Evolutionary conservation across 768 basidiomycete species (phyloP), one percentile per base, ranked within the genome.

Genomic region (Rhodocollybia butyracea): DNA sequence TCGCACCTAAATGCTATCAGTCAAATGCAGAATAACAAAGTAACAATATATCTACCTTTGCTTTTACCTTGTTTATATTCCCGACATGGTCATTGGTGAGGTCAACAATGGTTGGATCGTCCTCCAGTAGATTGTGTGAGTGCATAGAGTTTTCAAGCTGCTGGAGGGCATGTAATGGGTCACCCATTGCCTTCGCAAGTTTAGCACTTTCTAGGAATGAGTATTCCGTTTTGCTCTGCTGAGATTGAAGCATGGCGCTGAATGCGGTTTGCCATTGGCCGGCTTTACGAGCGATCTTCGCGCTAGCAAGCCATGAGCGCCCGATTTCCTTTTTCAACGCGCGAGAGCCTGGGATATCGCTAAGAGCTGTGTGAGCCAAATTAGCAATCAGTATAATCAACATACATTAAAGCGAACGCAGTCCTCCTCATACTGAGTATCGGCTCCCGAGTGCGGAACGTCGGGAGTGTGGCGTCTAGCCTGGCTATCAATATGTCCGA

Each of bases 251-350:
- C 59, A 90, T 84, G 5, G 97, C 94, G 64, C 91, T 97, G 67
- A 98, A 99, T 2, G 97, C 94, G 0, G 96, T 98, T 72, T 98
- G 96, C 77, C 84, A 87, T 66, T 98, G 94, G 0, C 92, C 89
- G 3, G 94, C 91, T 66, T 98, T 99, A 31, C 97, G 78, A 31
- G 97, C 97, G 54, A 94, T 94, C 67, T 95, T 98, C n/a, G 95
- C 89, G 57, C 89, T 98, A 26, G 83, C 77, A 12, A 98, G 79
- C 97, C 97, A 99, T 1, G 92, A 86, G 45, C 81, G 79, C 3
- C 93, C 89, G 34, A 95, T 85, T 61, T 89, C 86, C 34, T 19
- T 32, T 32, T 15, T 46, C 30, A 54, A 43, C 17, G n/a, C 34
- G 6, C 32, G 26, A 21, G 51, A 71, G 31, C 67, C 75, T n/a